Evolutionary conservation across 805 yeast species (phyloP), one percentile per base, ranked within the genome.

Genomic region (Teunomyces tritomae): DNA sequence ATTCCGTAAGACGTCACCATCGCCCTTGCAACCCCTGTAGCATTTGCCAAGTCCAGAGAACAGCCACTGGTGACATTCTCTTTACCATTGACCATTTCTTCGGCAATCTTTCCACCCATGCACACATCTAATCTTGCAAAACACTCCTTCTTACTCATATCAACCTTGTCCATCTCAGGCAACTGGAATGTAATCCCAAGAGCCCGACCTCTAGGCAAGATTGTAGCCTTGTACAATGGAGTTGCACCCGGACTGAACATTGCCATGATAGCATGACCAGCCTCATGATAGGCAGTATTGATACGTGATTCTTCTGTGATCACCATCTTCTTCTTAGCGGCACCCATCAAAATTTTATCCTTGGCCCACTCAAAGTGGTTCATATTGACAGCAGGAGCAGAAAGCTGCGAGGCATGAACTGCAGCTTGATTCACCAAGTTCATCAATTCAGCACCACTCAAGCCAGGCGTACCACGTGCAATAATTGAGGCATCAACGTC

Each of bases 91-190:
- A 87, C 78, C 76, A 89, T 74, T 64, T 92, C 97, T 73, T 94
- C 99, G 28, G 99, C 99, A 49, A 90, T 84, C 66, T 91, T 91
- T 54, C 99, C 99, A 51, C 99, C 99, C 99, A 94, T 94, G 65
- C 97, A 90, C 43, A 94, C 99, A 66, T 94, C 99, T 55, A 94
- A 70, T 53, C 96, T 77, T 0, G 98, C 97, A 54, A 85, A 76
- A 65, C 97, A 88, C 69, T 94, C 98, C 51, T 78, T 82, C 64
- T 81, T 87, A 28, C 97, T 89, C 68, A 88, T 87, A 62, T 92
- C 98, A 51, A 88, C 90, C 73, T 94, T 92, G 71, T 94, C 99
- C 92, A 91, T 89, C 65, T 94, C 98, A 3, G 99, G 99, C 55
- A 94, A 79, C 53, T 92, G 98, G 80, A 91, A 94, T 1, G 99